Percentiles rank a stretch among this genome's conserved stretches.
phyloP scores from a whole-genome alignment of 2,329 filamentous ascomycete genomes.

The Diatrype stigma region DNA sequence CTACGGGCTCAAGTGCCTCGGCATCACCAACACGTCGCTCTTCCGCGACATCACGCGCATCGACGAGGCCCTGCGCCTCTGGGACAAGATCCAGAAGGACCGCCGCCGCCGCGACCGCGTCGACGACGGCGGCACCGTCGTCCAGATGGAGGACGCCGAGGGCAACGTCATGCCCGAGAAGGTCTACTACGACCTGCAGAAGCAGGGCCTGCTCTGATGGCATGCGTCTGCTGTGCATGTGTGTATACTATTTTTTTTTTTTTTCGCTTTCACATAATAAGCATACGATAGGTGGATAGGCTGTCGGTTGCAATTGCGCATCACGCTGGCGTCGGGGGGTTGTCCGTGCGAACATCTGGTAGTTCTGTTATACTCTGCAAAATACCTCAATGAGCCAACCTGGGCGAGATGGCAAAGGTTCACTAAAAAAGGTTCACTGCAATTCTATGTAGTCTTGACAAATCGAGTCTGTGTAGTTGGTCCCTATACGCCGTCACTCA shows the following conservation, averaged over 20 bases:
- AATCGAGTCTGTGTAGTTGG: no score
- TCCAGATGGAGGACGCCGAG: constrained; percentile 97
- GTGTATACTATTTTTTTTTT: no score
- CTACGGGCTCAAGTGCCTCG: constrained; percentile 88
- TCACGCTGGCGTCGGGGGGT: background rate
- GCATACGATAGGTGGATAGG: no score
- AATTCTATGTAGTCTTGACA: no score
- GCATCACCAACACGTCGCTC: constrained; percentile 84
- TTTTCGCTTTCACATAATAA: no score
- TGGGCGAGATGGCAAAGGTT: no score
- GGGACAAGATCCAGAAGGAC: constrained; percentile 89
- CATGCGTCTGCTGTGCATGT: constrained; percentile 1
- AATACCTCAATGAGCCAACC: no score
- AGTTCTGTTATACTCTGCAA: no score
- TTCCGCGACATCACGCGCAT: constrained; percentile 95
- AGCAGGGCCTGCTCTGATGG: constrained; percentile 74
- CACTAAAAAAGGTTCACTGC: no score
- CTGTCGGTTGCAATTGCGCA: no score
- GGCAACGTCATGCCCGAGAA: constrained; percentile 99
- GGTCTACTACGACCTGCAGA: constrained; percentile 92
- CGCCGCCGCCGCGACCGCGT: constrained; percentile 76
- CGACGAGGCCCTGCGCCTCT: constrained; percentile 79
- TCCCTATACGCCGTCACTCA: no score
- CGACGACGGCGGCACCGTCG: constrained; percentile 74
- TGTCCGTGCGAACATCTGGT: no score